Base-by-base conservation (phyloP, 1,139 yeast species). In the Nematodospora anomalae region DNA sequence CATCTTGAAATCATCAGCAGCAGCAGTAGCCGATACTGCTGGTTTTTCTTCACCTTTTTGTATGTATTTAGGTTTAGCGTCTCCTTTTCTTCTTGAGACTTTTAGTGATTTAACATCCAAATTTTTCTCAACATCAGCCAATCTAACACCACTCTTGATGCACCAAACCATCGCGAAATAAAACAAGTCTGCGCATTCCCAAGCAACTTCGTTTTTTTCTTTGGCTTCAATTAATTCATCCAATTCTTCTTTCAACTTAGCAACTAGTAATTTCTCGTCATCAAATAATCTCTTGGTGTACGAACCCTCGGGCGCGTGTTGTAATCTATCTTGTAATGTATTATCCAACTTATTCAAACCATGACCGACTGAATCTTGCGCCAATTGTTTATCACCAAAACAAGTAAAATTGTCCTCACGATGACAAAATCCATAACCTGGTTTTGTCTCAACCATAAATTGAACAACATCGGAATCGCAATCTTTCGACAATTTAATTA, bases 171-270 rank as follows among this genome's bases (percentile, higher is more conserved):
- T 62, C 8, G 94, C 90, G 62, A 94, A 94, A 64, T 94, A 92
- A 41, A 94, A 63, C 57, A 92, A 72, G 58, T 94, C 99, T 6
- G 98, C 98, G 39, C 95, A 92, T 64, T 92, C 98, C 96, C 97
- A 92, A 0, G 97, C 84, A 36, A 89, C 76, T 21, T 57, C 53
- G 32, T 52, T 50, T 33, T 60, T 57, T 3, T 76, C 76, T 6
- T 71, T 53, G 13, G 98, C 97, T 41, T 88, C 97, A 27, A 90
- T 80, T 45, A 92, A 76, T 61, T 94, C 99, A 54, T 92, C 97
- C 38, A 96, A 95, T 62, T 92, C 99, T 66, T 92, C 98, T 58
- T 80, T 79, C 62, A 92, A 83, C 69, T 92, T 92, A 14, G 97
- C 96, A 40, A 76, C 68, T 48, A 94, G 70, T 36, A 92, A 71